Evolutionary conservation across 78 protist genomes (phyloP).

Genomic region (Emiliania huxleyi): DNA sequence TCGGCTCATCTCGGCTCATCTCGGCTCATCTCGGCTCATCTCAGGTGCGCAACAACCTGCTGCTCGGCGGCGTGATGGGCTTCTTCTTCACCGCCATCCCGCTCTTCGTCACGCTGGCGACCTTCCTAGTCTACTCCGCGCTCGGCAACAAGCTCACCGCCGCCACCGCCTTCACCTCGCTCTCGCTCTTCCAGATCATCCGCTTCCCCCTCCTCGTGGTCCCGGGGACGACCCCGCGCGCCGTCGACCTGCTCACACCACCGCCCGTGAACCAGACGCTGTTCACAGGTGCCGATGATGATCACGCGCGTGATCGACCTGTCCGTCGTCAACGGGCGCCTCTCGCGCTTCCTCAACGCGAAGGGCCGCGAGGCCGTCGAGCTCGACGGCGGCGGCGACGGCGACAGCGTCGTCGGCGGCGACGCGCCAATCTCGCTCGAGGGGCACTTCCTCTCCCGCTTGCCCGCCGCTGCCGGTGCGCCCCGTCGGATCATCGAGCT

Average conservation of each 20-base stretch:
- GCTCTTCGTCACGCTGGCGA: slow-evolving; percentile 30
- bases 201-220: slow-evolving; percentile 73
- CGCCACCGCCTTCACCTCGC: slow-evolving; percentile 45
- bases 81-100: slow-evolving; percentile 13
- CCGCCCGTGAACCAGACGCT: too few relatives aligned
- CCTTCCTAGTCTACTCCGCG: slow-evolving; percentile 27
- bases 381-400: not conserved
- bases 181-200: slow-evolving; percentile 38
- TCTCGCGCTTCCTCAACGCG: not conserved
- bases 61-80: not conserved
- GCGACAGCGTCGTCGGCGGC: too few relatives aligned
- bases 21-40: too few relatives aligned
- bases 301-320: slow-evolving; percentile 12
- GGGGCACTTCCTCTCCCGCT: not conserved
- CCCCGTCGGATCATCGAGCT: too few relatives aligned
- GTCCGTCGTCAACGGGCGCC: not conserved
- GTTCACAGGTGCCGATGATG: too few relatives aligned
- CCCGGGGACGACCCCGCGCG: slow-evolving; percentile 12
- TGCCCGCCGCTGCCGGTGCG: not conserved
- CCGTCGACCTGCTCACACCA: too few relatives aligned
- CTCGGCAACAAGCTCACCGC: slow-evolving; percentile 67
- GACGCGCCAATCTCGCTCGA: not conserved
- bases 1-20: too few relatives aligned
- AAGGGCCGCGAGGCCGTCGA: not conserved
- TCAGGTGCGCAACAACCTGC: too few relatives aligned